These are phyloP conservation scores for Dujonia santamariae DNA, from an alignment of 1,139 yeast species.

Conservation along the genomic window DNA sequence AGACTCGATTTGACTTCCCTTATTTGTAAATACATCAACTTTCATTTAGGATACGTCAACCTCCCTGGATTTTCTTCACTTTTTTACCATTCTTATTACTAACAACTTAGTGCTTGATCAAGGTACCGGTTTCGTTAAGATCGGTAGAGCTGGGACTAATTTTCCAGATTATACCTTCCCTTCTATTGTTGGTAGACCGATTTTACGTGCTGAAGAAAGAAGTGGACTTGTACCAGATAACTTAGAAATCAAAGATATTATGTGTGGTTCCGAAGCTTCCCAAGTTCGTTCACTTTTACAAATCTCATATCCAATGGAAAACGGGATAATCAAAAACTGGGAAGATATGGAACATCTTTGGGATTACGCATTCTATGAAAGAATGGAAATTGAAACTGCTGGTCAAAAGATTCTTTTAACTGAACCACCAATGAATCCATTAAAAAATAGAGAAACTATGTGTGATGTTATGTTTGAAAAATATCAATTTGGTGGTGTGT, in stretches of 20 bases:
- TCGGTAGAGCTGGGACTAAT: conserved; percentile 95
- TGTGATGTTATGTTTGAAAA: conserved; percentile 97
- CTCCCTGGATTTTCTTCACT: not conserved
- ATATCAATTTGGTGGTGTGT: conserved; percentile 93
- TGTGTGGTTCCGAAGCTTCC: conserved; percentile 97
- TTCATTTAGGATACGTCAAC: too few species aligned
- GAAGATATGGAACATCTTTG: conserved; percentile 98
- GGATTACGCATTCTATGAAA: conserved; percentile 96
- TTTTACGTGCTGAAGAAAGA: conserved; percentile 93
- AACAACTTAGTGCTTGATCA: conserved; percentile 78
- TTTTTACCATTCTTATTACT: conserved; percentile 8
- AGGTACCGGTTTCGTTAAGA: conserved; percentile 96
- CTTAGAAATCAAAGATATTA: conserved; percentile 80
- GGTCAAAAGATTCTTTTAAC: conserved; percentile 85
- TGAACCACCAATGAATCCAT: conserved; percentile 98
- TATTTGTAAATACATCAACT: too few species aligned
- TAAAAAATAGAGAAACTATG: conserved; percentile 90
- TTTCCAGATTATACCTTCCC: conserved; percentile 99
- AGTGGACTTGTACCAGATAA: conserved; percentile 52
- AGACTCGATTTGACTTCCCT: too few species aligned
- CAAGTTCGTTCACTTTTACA: conserved; percentile 87
- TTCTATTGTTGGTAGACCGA: conserved; percentile 96
- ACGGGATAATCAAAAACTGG: conserved; percentile 97
- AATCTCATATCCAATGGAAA: conserved; percentile 96
- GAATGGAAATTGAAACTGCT: conserved; percentile 71